A percentile compares a stretch with the other conserved stretches of the same genome.
Conservation (phyloP, 768 basidiomycete genomes). For the Tricholoma sp. region DNA sequence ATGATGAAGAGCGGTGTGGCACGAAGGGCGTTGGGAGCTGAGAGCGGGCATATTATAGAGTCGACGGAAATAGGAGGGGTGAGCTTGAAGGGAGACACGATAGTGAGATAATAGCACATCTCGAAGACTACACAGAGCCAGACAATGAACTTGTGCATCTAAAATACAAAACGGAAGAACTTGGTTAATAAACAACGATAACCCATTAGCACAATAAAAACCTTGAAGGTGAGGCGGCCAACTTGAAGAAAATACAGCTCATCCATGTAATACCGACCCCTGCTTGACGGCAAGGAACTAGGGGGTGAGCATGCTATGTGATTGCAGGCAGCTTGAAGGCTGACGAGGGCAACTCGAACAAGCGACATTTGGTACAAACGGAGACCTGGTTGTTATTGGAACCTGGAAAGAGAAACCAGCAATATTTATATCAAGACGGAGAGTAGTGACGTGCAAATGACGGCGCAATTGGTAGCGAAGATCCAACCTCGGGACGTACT, state of each 20-base stretch:
- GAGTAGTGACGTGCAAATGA: no score
- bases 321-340: constrained; percentile 37
- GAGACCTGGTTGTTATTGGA: neutral
- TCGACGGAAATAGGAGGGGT: constrained; percentile 27
- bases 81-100: constrained; percentile 11
- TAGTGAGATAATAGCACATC: constrained; percentile 11
- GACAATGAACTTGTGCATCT: constrained; percentile 15
- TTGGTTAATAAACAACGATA: neutral
- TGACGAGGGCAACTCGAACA: constrained; percentile 33
- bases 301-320: constrained; percentile 43
- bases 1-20: constrained; percentile 27
- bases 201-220: constrained; percentile 5
- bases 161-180: neutral
- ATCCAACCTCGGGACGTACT: no score
- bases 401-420: neutral
- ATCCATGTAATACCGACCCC: constrained; percentile 40
- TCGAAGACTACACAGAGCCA: constrained; percentile 17
- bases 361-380: constrained; percentile 27
- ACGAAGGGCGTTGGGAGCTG: constrained; percentile 16
- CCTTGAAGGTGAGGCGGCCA: constrained; percentile 46
- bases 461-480: no score
- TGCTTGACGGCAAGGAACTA: constrained; percentile 35
- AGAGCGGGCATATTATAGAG: constrained; percentile 22
- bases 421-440: neutral
- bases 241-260: constrained; percentile 40